Evolutionary conservation across 225 moss, liverwort and hornwort genomes (phyloP), one percentile per base, ranked within the genome.

Genomic region (Straminergon stramineum): DNA sequence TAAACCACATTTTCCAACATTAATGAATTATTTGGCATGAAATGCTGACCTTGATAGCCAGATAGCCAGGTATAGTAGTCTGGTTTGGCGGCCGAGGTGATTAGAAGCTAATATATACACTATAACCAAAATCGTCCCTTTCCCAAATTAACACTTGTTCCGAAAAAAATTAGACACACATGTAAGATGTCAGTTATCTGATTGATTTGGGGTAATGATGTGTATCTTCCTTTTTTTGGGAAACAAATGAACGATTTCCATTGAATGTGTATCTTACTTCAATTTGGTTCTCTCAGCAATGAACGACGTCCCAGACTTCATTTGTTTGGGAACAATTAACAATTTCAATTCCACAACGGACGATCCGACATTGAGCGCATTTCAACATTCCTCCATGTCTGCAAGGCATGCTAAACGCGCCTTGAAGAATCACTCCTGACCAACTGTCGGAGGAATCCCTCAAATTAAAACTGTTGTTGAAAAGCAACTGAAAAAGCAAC

Each of bases 1-100:
- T 5, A 3, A 27, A 41, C 15, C 15, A 41, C 15, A 27, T 41
- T 71, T 41, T 0, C 5, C 3, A 71, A 71, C 7, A 8, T 41
- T 14, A 26, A 71, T 71, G 15, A 41, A 71, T 16, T 43, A 26
- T 9, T 43, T 2, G 3, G 4, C 9, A 43, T 16, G 9, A 73
- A 43, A 43, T 73, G 73, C 1, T 0, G 0, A 73, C 9, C 26
- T 1, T 71, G 0, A 1, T 41, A 26, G 41, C 5, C 0, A 4
- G 0, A 1, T 41, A 26, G 41, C 5, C 0, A 4, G 13, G 14
- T 70, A 24, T 2, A 1, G 1, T 70, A 15, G 8, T 45, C 14
- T 70, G 5, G 4, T 70, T 15, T 39, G 24, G 8, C 0, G 1
- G 2, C 0, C 15, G 5, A 41, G 26, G 26, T 71, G 15, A 9